These are phyloP conservation scores for Aspergillus phoenicis DNA, from an alignment of 2,329 filamentous ascomycete species.

Conservation along the genomic window DNA sequence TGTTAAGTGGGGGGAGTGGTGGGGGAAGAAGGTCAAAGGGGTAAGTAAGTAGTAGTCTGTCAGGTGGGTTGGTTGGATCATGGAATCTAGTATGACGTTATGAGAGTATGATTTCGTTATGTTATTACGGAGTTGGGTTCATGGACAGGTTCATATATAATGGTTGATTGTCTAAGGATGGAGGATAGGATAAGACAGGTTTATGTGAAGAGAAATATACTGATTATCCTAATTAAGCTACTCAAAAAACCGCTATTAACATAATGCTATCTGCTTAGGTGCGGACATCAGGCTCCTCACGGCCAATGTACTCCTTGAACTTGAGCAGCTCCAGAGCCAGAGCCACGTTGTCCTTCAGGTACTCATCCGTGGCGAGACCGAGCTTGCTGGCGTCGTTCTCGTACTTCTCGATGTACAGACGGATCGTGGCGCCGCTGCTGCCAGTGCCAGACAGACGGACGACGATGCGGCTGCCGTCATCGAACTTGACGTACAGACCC, in stretches of 20 bases:
- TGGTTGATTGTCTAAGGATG: neutral
- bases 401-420: constrained; percentile 96
- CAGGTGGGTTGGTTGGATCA: neutral
- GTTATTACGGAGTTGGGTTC: no score
- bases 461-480: constrained; percentile 91
- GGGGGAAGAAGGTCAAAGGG: constrained; percentile 57
- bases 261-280: constrained; percentile 59
- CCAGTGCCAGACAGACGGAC: constrained; percentile 94
- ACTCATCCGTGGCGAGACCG: constrained; percentile 83
- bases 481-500: constrained; percentile 91
- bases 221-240: neutral
- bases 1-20: constrained; percentile 77
- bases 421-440: constrained; percentile 92
- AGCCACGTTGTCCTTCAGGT: constrained; percentile 85
- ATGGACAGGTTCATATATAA: neutral
- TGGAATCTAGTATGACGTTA: neutral
- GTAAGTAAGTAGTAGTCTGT: neutral
- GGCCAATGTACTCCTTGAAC: constrained; percentile 90
- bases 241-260: neutral
- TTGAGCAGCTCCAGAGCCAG: constrained; percentile 83
- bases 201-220: neutral
- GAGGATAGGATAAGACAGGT: neutral
- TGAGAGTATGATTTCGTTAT: neutral
- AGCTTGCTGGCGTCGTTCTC: constrained; percentile 79
- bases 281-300: constrained; percentile 94